Evolutionary conservation across 768 basidiomycete genomes (phyloP).

Genomic region (Strobilomyces dryophilus): DNA sequence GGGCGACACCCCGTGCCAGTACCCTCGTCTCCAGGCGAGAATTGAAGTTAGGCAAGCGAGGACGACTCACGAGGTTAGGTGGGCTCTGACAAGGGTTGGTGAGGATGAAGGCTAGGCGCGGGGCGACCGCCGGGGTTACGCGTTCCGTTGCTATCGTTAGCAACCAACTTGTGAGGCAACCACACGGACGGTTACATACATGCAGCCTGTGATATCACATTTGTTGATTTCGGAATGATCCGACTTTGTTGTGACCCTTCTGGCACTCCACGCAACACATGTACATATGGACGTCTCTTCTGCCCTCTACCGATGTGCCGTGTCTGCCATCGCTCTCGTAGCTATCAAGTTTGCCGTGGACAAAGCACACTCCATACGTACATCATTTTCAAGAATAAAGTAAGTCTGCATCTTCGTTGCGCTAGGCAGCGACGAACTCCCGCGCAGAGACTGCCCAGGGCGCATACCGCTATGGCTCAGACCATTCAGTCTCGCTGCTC

Average conservation of each 20-base stretch:
- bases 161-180: too few relatives aligned
- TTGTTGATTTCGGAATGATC: neutral
- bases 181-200: too few relatives aligned
- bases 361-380: conserved; percentile 3
- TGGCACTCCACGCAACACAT: neutral
- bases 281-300: conserved; percentile 2
- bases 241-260: neutral
- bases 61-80: too few relatives aligned
- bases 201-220: too few relatives aligned
- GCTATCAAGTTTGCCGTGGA: conserved; percentile 6
- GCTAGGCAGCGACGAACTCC: neutral
- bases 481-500: conserved; percentile 28
- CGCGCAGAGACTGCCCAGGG: conserved; percentile 20
- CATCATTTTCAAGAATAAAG: conserved; percentile 19
- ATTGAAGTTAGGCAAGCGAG: too few relatives aligned
- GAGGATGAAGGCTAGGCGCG: too few relatives aligned
- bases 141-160: too few relatives aligned
- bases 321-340: conserved; percentile 1
- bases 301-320: conserved; percentile 9
- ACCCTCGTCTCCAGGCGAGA: too few relatives aligned
- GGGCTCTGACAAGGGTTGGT: too few relatives aligned
- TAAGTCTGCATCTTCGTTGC: neutral
- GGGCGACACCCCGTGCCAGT: too few relatives aligned
- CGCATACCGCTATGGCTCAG: conserved; percentile 25
- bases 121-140: too few relatives aligned